Percentiles rank a stretch among this genome's conserved stretches.
These are phyloP conservation scores for Endotrypanum monterogeii DNA, from an alignment of 208 protist genomes.

Conservation along the genomic window DNA sequence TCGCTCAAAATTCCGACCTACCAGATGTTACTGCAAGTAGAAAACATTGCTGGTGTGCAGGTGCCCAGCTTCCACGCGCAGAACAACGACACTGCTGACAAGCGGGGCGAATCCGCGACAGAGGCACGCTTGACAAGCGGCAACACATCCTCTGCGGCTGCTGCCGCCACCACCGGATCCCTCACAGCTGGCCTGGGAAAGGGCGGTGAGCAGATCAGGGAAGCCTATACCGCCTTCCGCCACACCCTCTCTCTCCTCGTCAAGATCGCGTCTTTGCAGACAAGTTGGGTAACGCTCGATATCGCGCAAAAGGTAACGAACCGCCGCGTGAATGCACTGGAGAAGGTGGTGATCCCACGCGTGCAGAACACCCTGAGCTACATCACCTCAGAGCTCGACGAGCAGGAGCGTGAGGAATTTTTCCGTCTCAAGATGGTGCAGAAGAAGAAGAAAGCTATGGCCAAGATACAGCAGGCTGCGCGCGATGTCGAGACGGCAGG, in stretches of 20 bases:
- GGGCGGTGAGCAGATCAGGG: conserved; percentile 96
- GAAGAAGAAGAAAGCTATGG: conserved; percentile 95
- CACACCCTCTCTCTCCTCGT: conserved; percentile 94
- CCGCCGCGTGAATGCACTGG: conserved; percentile 99
- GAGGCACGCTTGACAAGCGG: conserved; percentile 10
- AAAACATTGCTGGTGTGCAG: conserved; percentile 99
- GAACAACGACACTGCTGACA: conserved; percentile 35
- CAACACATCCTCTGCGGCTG: conserved; percentile 10
- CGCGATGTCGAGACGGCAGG: conserved; percentile 44
- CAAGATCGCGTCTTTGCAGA: conserved; percentile 97
- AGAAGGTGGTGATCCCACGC: conserved; percentile 98
- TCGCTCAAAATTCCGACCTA: conserved; percentile 90
- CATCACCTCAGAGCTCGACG: conserved; percentile 98
- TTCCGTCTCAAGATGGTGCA: conserved; percentile 98
- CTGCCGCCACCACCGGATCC: conserved; percentile 15
- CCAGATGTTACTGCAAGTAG: conserved; percentile 89
- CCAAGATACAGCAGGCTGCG: conserved; percentile 36
- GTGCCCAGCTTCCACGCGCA: conserved; percentile 94
- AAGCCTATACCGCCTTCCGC: conserved; percentile 87
- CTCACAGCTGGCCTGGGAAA: conserved; percentile 93
- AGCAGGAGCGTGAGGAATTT: conserved; percentile 99
- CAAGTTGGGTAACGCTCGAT: conserved; percentile 97
- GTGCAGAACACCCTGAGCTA: conserved; percentile 98
- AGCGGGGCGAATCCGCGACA: conserved; percentile 2
- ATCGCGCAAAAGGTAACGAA: conserved; percentile 99